Conservation (phyloP, 2,329 filamentous ascomycete genomes). For the Hymenoscyphus occultus region DNA sequence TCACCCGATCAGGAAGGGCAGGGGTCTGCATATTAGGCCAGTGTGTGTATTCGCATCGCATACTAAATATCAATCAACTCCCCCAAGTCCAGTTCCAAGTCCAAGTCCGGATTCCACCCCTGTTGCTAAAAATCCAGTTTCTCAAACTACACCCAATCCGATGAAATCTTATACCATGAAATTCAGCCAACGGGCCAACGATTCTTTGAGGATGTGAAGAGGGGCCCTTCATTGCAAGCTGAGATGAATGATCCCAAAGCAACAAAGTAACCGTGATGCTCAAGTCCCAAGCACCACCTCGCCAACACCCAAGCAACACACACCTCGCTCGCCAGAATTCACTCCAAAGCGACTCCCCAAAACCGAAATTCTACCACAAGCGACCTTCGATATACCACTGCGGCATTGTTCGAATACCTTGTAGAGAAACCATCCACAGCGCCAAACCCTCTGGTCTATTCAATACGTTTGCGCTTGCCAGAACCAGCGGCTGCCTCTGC, state of each 20-base stretch:
- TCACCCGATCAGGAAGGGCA: neutral
- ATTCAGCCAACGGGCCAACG: neutral
- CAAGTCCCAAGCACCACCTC: no score
- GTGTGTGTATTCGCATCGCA: neutral
- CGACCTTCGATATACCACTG: constrained; percentile 1
- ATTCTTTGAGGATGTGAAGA: neutral
- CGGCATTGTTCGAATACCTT: neutral
- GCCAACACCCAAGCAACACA: constrained; percentile 1
- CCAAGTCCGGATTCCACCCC: no score
- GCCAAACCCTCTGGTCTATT: constrained; percentile 2
- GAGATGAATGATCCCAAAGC: neutral
- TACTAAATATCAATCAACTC: constrained; percentile 1
- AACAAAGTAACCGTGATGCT: neutral
- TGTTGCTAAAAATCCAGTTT: neutral
- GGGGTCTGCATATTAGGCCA: neutral
- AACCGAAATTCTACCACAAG: neutral
- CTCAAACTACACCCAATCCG: neutral
- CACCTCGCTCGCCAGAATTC: neutral
- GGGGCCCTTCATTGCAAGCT: neutral
- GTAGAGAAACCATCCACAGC: neutral
- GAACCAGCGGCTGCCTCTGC: constrained; percentile 21
- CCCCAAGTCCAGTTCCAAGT: neutral
- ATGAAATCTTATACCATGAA: neutral
- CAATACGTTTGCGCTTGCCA: constrained; percentile 20
- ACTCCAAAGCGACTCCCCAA: neutral